Conservation (phyloP, 202 grass and related monocot species). For the Bolboschoenoplectus hybrid region DNA sequence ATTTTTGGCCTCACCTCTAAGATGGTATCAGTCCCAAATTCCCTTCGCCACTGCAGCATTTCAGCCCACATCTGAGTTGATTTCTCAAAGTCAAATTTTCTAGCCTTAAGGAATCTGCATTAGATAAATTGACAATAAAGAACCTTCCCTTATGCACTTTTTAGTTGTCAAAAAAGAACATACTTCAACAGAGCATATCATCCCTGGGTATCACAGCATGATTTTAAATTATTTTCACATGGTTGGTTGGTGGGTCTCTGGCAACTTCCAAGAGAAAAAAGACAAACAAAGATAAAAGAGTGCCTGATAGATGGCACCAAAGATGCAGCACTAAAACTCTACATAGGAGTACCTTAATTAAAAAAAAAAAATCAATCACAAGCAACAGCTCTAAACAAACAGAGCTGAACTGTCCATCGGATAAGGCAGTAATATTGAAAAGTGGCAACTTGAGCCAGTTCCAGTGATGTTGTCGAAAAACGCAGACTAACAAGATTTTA, state of each 20-base stretch:
- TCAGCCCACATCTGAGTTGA: constrained; percentile 78
- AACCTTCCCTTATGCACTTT: not conserved
- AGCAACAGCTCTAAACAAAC: constrained; percentile 23
- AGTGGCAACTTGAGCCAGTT: not conserved
- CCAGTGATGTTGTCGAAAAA: not conserved
- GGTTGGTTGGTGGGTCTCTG: constrained; percentile 19
- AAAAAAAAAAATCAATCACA: constrained; percentile 30
- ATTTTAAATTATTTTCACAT: constrained; percentile 32
- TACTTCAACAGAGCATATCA: constrained; percentile 24
- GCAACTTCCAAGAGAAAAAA: constrained; percentile 20
- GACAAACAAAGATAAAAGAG: not conserved
- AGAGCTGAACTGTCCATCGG: not conserved
- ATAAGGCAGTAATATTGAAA: not conserved
- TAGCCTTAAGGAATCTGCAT: constrained; percentile 89
- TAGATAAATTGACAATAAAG: constrained; percentile 36
- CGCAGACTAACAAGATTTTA: not conserved
- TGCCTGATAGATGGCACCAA: constrained; percentile 27
- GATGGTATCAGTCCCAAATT: constrained; percentile 69
- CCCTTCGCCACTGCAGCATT: constrained; percentile 81
- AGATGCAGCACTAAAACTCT: constrained; percentile 23
- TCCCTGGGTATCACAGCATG: constrained; percentile 25
- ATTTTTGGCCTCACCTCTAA: constrained; percentile 52
- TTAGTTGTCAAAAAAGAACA: constrained; percentile 24
- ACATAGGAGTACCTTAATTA: not conserved
- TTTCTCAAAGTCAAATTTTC: constrained; percentile 77